phyloP scores from a whole-genome alignment of 176 grass and related monocot species.

The Olyra latifolia region DNA sequence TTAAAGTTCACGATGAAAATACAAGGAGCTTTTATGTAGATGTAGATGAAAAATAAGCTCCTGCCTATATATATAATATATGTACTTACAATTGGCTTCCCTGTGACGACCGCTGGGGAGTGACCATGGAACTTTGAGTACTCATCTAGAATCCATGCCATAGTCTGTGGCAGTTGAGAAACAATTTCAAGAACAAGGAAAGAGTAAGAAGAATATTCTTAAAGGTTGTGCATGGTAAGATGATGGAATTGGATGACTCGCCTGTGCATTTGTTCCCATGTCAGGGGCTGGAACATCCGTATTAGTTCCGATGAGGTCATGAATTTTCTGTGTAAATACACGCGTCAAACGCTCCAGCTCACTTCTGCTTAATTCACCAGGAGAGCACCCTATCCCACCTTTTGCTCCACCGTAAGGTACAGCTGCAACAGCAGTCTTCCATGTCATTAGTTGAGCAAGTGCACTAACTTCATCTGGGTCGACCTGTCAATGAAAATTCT shows the following conservation, averaged over 20 bases:
- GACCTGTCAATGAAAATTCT: slow-evolving; percentile 45
- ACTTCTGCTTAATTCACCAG: slow-evolving; percentile 69
- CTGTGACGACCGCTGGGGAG: slow-evolving; percentile 92
- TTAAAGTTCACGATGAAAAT: background rate
- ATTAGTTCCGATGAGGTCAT: slow-evolving; percentile 91
- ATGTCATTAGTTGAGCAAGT: slow-evolving; percentile 96
- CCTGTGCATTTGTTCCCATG: slow-evolving; percentile 95
- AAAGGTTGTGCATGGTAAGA: background rate
- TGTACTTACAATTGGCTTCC: slow-evolving; percentile 87
- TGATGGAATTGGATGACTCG: background rate
- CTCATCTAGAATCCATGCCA: slow-evolving; percentile 98
- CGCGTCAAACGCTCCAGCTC: slow-evolving; percentile 91
- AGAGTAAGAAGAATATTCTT: background rate
- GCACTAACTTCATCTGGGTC: slow-evolving; percentile 95
- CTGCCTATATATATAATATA: no score
- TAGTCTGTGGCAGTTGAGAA: slow-evolving; percentile 53
- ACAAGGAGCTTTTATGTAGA: background rate
- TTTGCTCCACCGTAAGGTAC: slow-evolving; percentile 97
- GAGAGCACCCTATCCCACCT: slow-evolving; percentile 88
- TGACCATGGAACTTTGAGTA: slow-evolving; percentile 98
- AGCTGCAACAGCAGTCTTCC: slow-evolving; percentile 92
- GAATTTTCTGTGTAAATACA: slow-evolving; percentile 97
- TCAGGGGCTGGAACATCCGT: slow-evolving; percentile 92
- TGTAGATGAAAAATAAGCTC: slow-evolving; percentile 18
- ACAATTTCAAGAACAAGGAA: background rate